These are phyloP conservation scores for Boletellus deceptivus DNA, from an alignment of 1,284 basidiomycete species.

Conservation along the genomic window DNA sequence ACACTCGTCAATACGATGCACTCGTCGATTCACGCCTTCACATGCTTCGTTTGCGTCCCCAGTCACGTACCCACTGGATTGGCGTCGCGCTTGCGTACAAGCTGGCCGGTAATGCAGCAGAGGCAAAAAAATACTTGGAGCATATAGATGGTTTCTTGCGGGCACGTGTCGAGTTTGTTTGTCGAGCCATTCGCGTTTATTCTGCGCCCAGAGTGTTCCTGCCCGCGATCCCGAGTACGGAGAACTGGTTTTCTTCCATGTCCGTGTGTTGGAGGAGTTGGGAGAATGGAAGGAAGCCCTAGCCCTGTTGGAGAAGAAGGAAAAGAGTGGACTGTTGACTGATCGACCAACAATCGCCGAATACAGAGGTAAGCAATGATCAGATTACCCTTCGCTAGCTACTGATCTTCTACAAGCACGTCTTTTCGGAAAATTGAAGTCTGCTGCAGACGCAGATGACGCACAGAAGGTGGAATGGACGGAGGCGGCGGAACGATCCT, in stretches of 20 bases:
- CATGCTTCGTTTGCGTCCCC: constrained; percentile 80
- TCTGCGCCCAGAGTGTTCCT: constrained; percentile 58
- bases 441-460: constrained; percentile 62
- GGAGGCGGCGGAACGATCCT: constrained; percentile 48
- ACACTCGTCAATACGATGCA: constrained; percentile 81
- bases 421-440: constrained; percentile 64
- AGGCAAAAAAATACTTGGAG: constrained; percentile 75
- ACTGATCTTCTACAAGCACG: constrained; percentile 49
- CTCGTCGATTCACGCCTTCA: constrained; percentile 84
- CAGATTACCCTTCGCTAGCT: background rate
- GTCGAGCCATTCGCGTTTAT: constrained; percentile 6
- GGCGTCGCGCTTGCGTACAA: constrained; percentile 88
- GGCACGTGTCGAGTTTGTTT: constrained; percentile 28
- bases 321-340: constrained; percentile 65
- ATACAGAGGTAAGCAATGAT: constrained; percentile 54
- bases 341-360: constrained; percentile 73
- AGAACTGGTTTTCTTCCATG: constrained; percentile 83
- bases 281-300: constrained; percentile 66
- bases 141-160: constrained; percentile 65
- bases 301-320: constrained; percentile 60
- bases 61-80: constrained; percentile 88
- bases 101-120: constrained; percentile 71
- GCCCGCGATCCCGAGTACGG: constrained; percentile 83
- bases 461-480: constrained; percentile 20
- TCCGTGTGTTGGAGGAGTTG: constrained; percentile 76